Conservation (phyloP, 768 basidiomycete genomes). For the Daedaleopsis nitida region DNA sequence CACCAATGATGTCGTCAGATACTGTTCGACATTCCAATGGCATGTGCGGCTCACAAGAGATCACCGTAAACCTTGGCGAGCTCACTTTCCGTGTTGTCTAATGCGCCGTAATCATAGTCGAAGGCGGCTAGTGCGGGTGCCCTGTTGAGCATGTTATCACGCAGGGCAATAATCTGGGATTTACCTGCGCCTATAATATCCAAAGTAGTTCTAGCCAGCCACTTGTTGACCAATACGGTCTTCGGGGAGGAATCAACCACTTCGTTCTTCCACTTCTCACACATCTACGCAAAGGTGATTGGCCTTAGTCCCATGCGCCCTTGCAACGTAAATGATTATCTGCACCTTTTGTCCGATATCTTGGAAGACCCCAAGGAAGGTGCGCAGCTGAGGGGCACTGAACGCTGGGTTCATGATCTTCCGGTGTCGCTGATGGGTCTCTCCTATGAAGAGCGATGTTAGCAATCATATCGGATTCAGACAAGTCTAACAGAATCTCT, state of each 20-base stretch:
- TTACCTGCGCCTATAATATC: conserved; percentile 11
- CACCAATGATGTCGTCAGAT: not conserved
- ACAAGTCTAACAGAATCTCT: not conserved
- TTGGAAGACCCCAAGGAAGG: conserved; percentile 4
- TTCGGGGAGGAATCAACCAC: not conserved
- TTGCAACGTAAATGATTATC: not conserved
- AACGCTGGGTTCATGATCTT: conserved; percentile 13
- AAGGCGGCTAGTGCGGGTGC: not conserved
- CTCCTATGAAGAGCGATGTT: too few relatives aligned
- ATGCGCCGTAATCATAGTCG: conserved; percentile 4
- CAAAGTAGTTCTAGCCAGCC: conserved; percentile 1
- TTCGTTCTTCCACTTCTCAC: not conserved
- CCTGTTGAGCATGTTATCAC: not conserved
- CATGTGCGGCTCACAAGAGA: conserved; percentile 10
- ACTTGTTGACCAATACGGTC: not conserved
- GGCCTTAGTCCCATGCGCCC: not conserved
- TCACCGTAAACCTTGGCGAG: conserved; percentile 14
- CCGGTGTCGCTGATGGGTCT: conserved; percentile 7
- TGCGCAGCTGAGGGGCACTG: conserved; percentile 1
- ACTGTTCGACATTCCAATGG: not conserved
- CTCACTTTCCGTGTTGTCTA: conserved; percentile 4
- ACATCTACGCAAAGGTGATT: not conserved
- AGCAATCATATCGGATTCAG: not conserved
- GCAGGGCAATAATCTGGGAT: not conserved
- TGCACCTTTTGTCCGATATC: not conserved